Conservation (phyloP, 768 basidiomycete genomes). For the Leucocoprinus sp. region DNA sequence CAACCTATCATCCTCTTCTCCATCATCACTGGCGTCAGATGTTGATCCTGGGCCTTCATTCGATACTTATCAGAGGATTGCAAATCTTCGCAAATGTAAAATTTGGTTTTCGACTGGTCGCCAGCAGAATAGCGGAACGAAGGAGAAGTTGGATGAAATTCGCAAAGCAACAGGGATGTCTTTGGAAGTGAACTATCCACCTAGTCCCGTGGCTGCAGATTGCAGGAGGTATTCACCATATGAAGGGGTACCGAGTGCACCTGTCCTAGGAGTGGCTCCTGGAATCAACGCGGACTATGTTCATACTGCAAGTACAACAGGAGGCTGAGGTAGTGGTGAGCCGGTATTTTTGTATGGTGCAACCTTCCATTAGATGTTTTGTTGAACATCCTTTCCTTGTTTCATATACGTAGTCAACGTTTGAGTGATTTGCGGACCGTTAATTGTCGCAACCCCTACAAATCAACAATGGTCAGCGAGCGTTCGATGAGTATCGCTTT, state of each 20-base stretch:
- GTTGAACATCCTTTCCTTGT: background rate
- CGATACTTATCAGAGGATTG: background rate
- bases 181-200: slow-evolving; percentile 9
- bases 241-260: slow-evolving; percentile 9
- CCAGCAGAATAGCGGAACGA: background rate
- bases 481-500: too few relatives aligned
- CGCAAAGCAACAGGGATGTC: slow-evolving; percentile 3
- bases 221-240: slow-evolving; percentile 9
- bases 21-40: too few relatives aligned
- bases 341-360: slow-evolving; percentile 11
- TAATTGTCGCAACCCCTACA: too few relatives aligned
- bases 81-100: slow-evolving; percentile 1
- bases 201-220: background rate
- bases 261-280: slow-evolving; percentile 3
- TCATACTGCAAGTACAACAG: background rate
- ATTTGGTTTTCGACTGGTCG: slow-evolving; percentile 7
- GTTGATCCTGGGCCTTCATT: background rate
- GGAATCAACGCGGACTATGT: background rate
- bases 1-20: background rate
- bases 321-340: slow-evolving; percentile 3
- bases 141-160: slow-evolving; percentile 1
- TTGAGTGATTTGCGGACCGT: too few relatives aligned
- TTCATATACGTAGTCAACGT: too few relatives aligned
- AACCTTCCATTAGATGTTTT: slow-evolving; percentile 3
- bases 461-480: too few relatives aligned